Conservation (phyloP, 345 rosid species). For the Microthlaspi erraticum region DNA sequence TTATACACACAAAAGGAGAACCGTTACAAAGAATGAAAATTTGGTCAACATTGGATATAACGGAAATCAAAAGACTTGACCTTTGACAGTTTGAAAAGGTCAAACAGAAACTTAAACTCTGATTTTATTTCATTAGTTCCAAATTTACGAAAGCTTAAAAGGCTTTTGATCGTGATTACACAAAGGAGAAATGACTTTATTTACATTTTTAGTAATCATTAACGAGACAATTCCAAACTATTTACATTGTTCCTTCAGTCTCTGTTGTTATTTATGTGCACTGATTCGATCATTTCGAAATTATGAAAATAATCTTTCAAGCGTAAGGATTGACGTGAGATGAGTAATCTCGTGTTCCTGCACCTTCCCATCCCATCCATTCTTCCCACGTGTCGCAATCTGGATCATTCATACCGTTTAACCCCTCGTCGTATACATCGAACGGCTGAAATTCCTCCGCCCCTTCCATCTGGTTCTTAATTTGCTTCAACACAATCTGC, state of each 20-base stretch:
- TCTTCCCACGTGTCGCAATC: slow-evolving; percentile 91
- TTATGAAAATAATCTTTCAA: slow-evolving; percentile 27
- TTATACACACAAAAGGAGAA: not conserved
- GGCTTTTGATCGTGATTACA: not conserved
- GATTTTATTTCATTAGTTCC: not conserved
- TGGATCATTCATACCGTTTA: slow-evolving; percentile 64
- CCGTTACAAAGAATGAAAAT: slow-evolving; percentile 6
- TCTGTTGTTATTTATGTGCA: slow-evolving; percentile 18
- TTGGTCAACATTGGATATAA: not conserved
- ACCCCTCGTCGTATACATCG: slow-evolving; percentile 54
- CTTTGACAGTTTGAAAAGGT: not conserved
- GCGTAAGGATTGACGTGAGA: slow-evolving; percentile 86
- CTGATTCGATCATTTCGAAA: not conserved
- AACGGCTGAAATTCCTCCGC: slow-evolving; percentile 42
- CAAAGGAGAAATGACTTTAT: not conserved
- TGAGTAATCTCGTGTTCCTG: slow-evolving; percentile 78
- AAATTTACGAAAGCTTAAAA: slow-evolving; percentile 22
- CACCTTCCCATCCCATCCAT: slow-evolving; percentile 99
- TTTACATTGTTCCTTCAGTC: slow-evolving; percentile 24
- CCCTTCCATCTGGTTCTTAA: slow-evolving; percentile 55
- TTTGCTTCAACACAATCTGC: slow-evolving; percentile 64
- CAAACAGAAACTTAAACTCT: not conserved
- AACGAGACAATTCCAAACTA: slow-evolving; percentile 24
- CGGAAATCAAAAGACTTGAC: not conserved
- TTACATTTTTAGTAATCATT: slow-evolving; percentile 16